A percentile compares a stretch with the other conserved stretches of the same genome.
Evolutionary conservation across 768 basidiomycete species (phyloP).

Genomic region (Suillus subalutaceus): DNA sequence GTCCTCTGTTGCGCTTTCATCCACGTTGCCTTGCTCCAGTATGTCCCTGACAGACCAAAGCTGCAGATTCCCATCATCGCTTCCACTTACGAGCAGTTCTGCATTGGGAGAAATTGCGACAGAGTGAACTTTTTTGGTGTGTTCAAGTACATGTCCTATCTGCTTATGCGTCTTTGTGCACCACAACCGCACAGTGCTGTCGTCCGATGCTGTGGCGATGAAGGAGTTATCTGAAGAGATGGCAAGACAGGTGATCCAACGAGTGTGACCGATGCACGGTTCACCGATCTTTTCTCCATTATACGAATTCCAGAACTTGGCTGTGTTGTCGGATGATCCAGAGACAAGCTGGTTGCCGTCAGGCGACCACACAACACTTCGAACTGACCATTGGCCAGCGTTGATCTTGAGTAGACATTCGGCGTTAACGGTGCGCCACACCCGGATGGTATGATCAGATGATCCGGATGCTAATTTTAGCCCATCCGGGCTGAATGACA

Average conservation of each 20-base stretch:
- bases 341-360: slow-evolving; percentile 6
- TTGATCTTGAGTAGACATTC: slow-evolving; percentile 4
- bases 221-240: slow-evolving; percentile 1
- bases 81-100: background rate
- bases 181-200: background rate
- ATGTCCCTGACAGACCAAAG: background rate
- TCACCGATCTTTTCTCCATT: background rate
- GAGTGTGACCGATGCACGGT: slow-evolving; percentile 1
- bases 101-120: slow-evolving; percentile 5
- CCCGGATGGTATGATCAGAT: background rate
- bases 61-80: background rate
- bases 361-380: slow-evolving; percentile 10
- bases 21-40: background rate
- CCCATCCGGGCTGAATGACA: background rate
- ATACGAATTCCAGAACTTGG: slow-evolving; percentile 6
- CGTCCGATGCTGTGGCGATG: slow-evolving; percentile 1
- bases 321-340: slow-evolving; percentile 2
- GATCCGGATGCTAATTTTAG: slow-evolving; percentile 6
- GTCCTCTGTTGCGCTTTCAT: background rate
- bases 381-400: background rate
- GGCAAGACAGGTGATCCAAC: background rate
- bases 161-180: slow-evolving; percentile 1
- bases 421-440: slow-evolving; percentile 4
- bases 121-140: background rate
- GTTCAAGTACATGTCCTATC: background rate